A percentile compares a stretch with the other conserved stretches of the same genome.
Evolutionary conservation across 148 eudicot species (phyloP).

Genomic region (Beta vulgaris): DNA sequence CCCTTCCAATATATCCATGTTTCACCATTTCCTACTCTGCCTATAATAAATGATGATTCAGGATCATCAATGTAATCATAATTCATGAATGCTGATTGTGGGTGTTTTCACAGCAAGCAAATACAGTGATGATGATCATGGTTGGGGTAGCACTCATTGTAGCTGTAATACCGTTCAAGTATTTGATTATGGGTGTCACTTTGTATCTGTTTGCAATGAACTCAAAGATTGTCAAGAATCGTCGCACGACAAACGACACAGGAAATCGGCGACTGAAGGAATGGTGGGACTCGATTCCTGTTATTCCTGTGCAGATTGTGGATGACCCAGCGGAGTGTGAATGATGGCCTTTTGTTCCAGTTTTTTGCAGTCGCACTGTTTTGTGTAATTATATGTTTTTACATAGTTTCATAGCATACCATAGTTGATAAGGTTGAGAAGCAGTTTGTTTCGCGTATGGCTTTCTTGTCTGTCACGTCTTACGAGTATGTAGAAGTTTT

Average conservation of each 20-base stretch:
- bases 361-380: background rate
- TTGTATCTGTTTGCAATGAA: slow-evolving; percentile 41
- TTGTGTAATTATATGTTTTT: background rate
- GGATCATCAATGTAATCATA: too few species aligned
- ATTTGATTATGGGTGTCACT: slow-evolving; percentile 41
- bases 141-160: slow-evolving; percentile 46
- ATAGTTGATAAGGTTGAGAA: background rate
- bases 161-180: slow-evolving; percentile 66
- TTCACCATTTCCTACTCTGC: too few species aligned
- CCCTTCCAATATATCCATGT: too few species aligned
- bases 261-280: slow-evolving; percentile 66
- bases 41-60: too few species aligned
- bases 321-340: slow-evolving; percentile 30
- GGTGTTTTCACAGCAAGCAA: slow-evolving; percentile 56
- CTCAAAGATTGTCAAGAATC: slow-evolving; percentile 40
- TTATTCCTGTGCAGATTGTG: slow-evolving; percentile 55
- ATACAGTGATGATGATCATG: slow-evolving; percentile 47
- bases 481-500: too few species aligned
- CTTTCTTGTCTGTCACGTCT: too few species aligned
- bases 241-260: slow-evolving; percentile 26
- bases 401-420: background rate
- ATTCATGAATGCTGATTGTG: background rate
- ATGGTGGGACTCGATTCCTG: slow-evolving; percentile 97
- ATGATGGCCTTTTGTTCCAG: background rate
- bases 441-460: background rate